Evolutionary conservation across 2,329 filamentous ascomycete genomes (phyloP), one percentile per base, ranked within the genome.

Genomic region (Ophiostoma himal-ulmi): DNA sequence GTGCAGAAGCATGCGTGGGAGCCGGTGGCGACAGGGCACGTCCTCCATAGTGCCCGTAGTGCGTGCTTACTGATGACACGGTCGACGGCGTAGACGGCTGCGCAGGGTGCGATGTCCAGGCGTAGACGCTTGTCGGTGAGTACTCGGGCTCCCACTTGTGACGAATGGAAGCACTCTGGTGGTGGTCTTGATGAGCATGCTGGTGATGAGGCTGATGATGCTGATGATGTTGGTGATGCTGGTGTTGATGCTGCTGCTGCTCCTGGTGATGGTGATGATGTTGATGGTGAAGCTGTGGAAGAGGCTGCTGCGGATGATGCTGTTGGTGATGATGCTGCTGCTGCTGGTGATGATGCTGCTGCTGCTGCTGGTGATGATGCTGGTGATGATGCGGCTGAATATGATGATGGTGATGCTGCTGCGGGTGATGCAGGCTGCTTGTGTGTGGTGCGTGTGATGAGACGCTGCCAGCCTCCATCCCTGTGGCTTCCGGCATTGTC

Each of bases 131-230:
- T 2, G 54, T n/a, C 66, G 67, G 69, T 5, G 37, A 60, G 65
- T 70, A 70, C 20, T 57, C 65, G 13, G 64, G 36, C 11, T 70
- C 69, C 69, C 69, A 70, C 20, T 70, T 70, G 60, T 34, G 22
- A 22, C 60, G 60, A 1, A 64, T 64, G 14, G 37, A 6, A 11
- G 64, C 36, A 8, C 6, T 66, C 20, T 66, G 36, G 36, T 66
- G 64, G 5, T 65, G 30, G 14, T 65, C 30, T 20, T 37, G 34
- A 5, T 65, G 62, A 4, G 36, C 3, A 34, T 37, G 34, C 13
- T 65, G 60, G 26, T 65, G 30, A 13, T 65, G 34, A 13, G n/a
- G 13, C 11, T n/a, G 36, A 11, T 66, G 36, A 0, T 66, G 36
- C 1, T 39, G 62, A 20, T 65, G 62, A 6, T n/a, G n/a, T n/a